Evolutionary conservation across 148 eudicot genomes (phyloP).

Genomic region (Spergularia marina): DNA sequence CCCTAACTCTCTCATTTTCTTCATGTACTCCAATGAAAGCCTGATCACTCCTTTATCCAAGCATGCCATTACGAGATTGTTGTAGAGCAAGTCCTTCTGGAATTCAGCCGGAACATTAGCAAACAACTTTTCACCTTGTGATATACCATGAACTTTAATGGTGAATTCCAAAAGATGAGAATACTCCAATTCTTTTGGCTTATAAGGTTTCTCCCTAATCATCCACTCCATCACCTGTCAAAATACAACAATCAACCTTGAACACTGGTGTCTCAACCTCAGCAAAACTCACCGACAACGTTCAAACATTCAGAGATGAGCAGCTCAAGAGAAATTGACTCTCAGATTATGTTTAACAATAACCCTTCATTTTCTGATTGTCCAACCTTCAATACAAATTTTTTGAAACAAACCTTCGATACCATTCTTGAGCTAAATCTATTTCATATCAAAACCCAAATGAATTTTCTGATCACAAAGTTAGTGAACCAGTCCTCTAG

Average conservation of each 20-base stretch:
- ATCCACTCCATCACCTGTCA: slow-evolving; percentile 98
- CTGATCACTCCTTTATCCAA: slow-evolving; percentile 74
- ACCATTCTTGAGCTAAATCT: too few species aligned
- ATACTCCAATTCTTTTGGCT: slow-evolving; percentile 85
- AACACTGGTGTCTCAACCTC: not conserved
- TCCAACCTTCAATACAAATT: too few species aligned
- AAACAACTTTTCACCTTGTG: slow-evolving; percentile 80
- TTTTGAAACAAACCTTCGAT: too few species aligned
- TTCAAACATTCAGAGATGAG: not conserved
- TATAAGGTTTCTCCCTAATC: slow-evolving; percentile 92
- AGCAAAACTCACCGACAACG: not conserved
- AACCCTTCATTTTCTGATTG: not conserved
- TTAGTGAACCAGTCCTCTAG: not conserved
- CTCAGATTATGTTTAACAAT: not conserved
- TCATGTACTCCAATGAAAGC: slow-evolving; percentile 83
- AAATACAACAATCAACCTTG: slow-evolving; percentile 14
- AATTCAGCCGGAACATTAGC: slow-evolving; percentile 64
- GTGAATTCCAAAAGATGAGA: slow-evolving; percentile 86
- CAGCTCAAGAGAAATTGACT: not conserved
- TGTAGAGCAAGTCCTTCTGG: slow-evolving; percentile 79
- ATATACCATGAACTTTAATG: slow-evolving; percentile 74
- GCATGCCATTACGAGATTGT: slow-evolving; percentile 89
- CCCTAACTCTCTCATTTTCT: slow-evolving; percentile 87
- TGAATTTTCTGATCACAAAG: not conserved
- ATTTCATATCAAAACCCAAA: not conserved